Conservation (phyloP, 1,139 yeast genomes). For the Diutina rugosa region DNA sequence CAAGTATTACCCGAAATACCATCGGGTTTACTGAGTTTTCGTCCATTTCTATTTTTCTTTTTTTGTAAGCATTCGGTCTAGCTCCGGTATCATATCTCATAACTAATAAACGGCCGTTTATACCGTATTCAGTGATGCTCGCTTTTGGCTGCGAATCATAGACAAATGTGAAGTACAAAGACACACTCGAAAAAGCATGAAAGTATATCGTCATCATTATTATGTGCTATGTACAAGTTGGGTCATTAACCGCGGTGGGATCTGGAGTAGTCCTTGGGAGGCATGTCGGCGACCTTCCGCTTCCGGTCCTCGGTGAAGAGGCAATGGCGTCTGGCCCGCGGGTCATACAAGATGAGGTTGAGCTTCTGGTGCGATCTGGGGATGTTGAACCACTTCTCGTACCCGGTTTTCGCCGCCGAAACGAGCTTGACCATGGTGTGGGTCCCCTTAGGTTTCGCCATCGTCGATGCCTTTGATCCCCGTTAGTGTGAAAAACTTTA, state of each 20-base stretch:
- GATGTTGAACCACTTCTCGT: slow-evolving; percentile 5
- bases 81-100: background rate
- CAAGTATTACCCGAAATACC: background rate
- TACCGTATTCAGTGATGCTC: background rate
- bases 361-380: slow-evolving; percentile 75
- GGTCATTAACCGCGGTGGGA: slow-evolving; percentile 12
- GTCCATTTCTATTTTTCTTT: background rate
- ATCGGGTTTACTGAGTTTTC: background rate
- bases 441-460: slow-evolving; percentile 25
- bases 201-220: background rate
- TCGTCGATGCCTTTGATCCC: background rate
- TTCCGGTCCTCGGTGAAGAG: slow-evolving; percentile 80
- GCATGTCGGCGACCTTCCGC: slow-evolving; percentile 58
- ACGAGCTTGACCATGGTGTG: slow-evolving; percentile 34
- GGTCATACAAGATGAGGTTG: slow-evolving; percentile 83
- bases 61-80: background rate
- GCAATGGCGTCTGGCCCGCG: slow-evolving; percentile 59
- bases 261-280: slow-evolving; percentile 49
- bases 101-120: background rate
- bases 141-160: no score
- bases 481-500: background rate
- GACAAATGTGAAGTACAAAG: no score
- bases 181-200: no score
- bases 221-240: background rate
- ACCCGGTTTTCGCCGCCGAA: slow-evolving; percentile 14